These are phyloP conservation scores for Massarina eburnea DNA, from an alignment of 2,329 filamentous ascomycete genomes.

Conservation along the genomic window DNA sequence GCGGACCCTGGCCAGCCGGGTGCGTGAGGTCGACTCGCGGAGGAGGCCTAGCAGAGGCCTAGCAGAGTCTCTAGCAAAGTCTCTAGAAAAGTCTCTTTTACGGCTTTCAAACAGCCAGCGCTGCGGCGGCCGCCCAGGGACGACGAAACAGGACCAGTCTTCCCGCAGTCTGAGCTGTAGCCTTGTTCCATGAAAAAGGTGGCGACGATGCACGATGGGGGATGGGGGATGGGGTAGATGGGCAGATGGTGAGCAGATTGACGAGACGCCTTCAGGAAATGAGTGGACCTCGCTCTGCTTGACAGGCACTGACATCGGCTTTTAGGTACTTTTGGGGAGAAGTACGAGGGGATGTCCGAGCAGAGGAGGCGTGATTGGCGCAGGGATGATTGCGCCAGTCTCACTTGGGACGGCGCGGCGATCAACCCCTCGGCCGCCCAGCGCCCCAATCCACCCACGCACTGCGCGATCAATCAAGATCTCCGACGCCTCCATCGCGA, in stretches of 20 bases:
- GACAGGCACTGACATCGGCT: slow-evolving; percentile 9
- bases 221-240: no score
- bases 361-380: slow-evolving; percentile 29
- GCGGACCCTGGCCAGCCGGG: slow-evolving; percentile 12
- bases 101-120: slow-evolving; percentile 28
- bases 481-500: slow-evolving; percentile 11
- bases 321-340: slow-evolving; percentile 21
- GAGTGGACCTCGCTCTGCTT: no score
- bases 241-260: no score
- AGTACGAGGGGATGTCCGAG: slow-evolving; percentile 23
- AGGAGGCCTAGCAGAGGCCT: no score
- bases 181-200: no score
- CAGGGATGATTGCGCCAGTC: slow-evolving; percentile 30
- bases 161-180: no score
- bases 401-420: slow-evolving; percentile 17
- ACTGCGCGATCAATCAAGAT: slow-evolving; percentile 1
- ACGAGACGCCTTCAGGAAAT: no score
- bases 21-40: slow-evolving; percentile 18
- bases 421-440: slow-evolving; percentile 25
- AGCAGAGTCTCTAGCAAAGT: no score
- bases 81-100: no score
- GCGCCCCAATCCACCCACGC: no score
- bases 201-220: no score
- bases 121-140: neutral
- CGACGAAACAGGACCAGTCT: neutral